Base-by-base conservation (phyloP, 176 grass and related monocot species). In the Juncus inflexus region DNA sequence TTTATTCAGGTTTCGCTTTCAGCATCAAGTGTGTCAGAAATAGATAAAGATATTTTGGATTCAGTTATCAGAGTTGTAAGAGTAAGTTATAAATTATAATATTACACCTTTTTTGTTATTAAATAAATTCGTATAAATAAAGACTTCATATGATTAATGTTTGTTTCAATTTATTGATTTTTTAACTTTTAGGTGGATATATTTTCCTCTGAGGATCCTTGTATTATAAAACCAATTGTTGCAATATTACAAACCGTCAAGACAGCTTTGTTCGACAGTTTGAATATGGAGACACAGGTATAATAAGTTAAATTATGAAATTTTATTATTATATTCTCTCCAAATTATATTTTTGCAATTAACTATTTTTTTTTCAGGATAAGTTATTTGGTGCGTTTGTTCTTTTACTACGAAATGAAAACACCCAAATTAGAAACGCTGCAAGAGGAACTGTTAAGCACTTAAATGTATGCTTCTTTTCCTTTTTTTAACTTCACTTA, bases 271-370 rank as follows among this genome's bases (percentile, higher is more conserved):
- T 91, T 80, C 53, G 77, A 89, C 70, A 76, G 74, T 65, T 79
- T 97, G 72, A 83, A 89, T 75, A 77, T 42, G 0, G 67, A 82
- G 62, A 67, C 70, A 28, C 86, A 97, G 92, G 91, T 95, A 66
- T 4, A 15, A 66, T 36, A 12, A 72, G 28, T 70, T 61, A 1
- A 39, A 4, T 15, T 55, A 55, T 65, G 19, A 41, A 37, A 56
- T 58, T 43, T 12, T 43, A 19, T 67, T 42, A 35, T 52, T 28
- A 16, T 38, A 9, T 41, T 65, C 40, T 9, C 12, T 47, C 6
- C 3, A 58, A 52, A 11, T 58, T 58, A 13, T 58, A 16, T 42
- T 9, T 52, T 68, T 12, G 54, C 43, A 51, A 3, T 54, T 35
- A 15, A 40, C 50, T 40, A 53, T 10, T 11, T 40, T 2, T 69